Percentiles rank a stretch among this genome's conserved stretches.
Evolutionary conservation across 495 filamentous ascomycete genomes (phyloP).

Genomic region (Articulospora tetracladia): DNA sequence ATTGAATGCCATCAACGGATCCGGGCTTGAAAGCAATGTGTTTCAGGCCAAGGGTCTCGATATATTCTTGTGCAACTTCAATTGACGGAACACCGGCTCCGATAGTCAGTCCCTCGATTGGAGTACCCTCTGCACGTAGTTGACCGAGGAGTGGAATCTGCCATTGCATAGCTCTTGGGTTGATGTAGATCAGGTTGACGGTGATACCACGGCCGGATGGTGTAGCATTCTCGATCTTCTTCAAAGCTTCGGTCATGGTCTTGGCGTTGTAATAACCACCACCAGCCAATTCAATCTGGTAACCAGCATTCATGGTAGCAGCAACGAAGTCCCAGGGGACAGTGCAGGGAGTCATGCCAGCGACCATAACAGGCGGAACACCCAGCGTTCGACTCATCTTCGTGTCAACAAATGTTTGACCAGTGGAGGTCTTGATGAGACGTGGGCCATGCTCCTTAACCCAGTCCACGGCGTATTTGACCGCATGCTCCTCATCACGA

Average conservation of each 20-base stretch:
- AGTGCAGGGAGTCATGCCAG: slow-evolving; percentile 94
- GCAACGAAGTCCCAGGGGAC: slow-evolving; percentile 94
- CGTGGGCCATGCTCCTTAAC: slow-evolving; percentile 91
- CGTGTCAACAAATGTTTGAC: slow-evolving; percentile 89
- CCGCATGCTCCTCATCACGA: slow-evolving; percentile 84
- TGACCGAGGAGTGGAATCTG: slow-evolving; percentile 89
- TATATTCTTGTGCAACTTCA: slow-evolving; percentile 91
- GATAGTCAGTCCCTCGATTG: slow-evolving; percentile 92
- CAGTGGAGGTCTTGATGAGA: slow-evolving; percentile 79
- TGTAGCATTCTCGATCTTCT: slow-evolving; percentile 84
- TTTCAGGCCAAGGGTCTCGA: slow-evolving; percentile 88
- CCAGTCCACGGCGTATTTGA: slow-evolving; percentile 97
- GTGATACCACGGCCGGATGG: slow-evolving; percentile 90
- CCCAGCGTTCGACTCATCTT: slow-evolving; percentile 95
- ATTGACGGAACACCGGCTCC: slow-evolving; percentile 92
- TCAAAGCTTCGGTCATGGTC: slow-evolving; percentile 82
- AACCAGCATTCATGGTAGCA: slow-evolving; percentile 93
- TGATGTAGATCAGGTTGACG: slow-evolving; percentile 95
- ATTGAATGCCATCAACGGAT: slow-evolving; percentile 82
- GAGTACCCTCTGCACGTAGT: slow-evolving; percentile 81
- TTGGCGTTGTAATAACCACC: slow-evolving; percentile 93
- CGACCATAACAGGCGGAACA: slow-evolving; percentile 85
- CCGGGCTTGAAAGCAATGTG: slow-evolving; percentile 96
- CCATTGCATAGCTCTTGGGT: slow-evolving; percentile 94
- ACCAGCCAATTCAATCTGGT: slow-evolving; percentile 84